These are phyloP conservation scores for Agarophyton chilense DNA, from an alignment of 23 red algal species.

Conservation along the genomic window DNA sequence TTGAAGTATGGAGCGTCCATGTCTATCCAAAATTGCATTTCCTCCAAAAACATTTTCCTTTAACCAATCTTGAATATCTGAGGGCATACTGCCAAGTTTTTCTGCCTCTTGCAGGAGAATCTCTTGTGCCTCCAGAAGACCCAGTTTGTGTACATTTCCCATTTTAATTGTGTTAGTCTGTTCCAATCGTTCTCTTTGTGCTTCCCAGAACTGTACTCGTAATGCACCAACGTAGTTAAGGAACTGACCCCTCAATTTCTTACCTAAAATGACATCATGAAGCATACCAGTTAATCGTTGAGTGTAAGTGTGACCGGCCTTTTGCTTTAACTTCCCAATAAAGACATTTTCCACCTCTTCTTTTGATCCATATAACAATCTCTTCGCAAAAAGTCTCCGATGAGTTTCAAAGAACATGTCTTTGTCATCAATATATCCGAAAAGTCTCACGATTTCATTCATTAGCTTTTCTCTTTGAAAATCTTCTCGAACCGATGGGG, in stretches of 20 bases:
- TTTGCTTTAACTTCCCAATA: slow-evolving; percentile 64
- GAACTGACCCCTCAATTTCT: background rate
- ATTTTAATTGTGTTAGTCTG: background rate
- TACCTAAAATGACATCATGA: slow-evolving; percentile 49
- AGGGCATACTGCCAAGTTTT: slow-evolving; percentile 7
- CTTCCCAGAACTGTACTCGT: slow-evolving; percentile 3
- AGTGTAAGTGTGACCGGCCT: slow-evolving; percentile 73
- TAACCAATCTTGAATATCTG: background rate
- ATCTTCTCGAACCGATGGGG: background rate
- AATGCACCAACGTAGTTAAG: background rate
- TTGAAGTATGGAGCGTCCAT: background rate
- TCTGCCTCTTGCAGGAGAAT: slow-evolving; percentile 5
- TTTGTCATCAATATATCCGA: slow-evolving; percentile 87
- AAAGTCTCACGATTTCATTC: slow-evolving; percentile 55
- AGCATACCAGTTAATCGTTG: slow-evolving; percentile 85
- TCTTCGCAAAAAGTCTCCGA: slow-evolving; percentile 73
- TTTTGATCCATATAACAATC: slow-evolving; percentile 62
- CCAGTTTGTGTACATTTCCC: background rate
- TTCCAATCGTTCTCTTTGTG: background rate
- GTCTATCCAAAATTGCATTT: background rate
- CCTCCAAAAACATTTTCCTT: background rate
- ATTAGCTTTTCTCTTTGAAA: slow-evolving; percentile 8
- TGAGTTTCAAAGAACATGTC: slow-evolving; percentile 90
- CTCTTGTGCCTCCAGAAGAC: slow-evolving; percentile 7
- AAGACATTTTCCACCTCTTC: slow-evolving; percentile 67